Evolutionary conservation across 176 grass and related monocot species (phyloP), one percentile per base, ranked within the genome.

Genomic region (Carex pumila): DNA sequence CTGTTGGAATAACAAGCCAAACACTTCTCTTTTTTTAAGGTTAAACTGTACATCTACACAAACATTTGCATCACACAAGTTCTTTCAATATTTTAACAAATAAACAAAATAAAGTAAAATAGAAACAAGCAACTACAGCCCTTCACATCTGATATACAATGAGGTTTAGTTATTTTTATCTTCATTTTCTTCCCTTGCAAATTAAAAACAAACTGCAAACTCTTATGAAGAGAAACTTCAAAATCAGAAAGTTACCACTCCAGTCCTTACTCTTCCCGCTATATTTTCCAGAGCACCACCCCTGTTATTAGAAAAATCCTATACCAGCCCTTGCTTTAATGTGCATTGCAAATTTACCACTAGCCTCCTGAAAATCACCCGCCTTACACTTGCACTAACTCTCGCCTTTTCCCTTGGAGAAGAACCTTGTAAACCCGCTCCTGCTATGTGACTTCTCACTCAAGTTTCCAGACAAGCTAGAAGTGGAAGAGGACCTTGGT

Each of bases 371-470:
- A 30, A 75, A 75, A 15, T 56, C 1, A 11, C 50, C 18, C 25
- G 12, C 6, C 5, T 21, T 7, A 19, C 17, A 19, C 60, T 62
- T 62, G 1, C 15, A 68, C 43, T 57, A 92, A 54, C 61, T 86
- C 84, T 99, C 84, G 71, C 71, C 81, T 84, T 92, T 92, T 29
- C 78, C 90, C 86, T 95, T 95, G 21, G 90, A 86, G 81, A 99
- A 99, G 86, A 99, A 99, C 71, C 96, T 87, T 74, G 89, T 93
- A 66, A 97, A 94, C 67, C 92, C 90, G 39, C 95, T 92, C 73
- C 63, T 91, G 52, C 52, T 78, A 78, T 78, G 73, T 18, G 94
- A 85, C 77, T 91, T 98, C 57, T 98, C 95, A 4, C 86, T 83
- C 86, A 87, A 49, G 61, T 87, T 81, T 50, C 88, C 91, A 79